These are phyloP conservation scores for Porphyrellus cyaneotinctus DNA, from an alignment of 768 basidiomycete genomes.

Conservation along the genomic window DNA sequence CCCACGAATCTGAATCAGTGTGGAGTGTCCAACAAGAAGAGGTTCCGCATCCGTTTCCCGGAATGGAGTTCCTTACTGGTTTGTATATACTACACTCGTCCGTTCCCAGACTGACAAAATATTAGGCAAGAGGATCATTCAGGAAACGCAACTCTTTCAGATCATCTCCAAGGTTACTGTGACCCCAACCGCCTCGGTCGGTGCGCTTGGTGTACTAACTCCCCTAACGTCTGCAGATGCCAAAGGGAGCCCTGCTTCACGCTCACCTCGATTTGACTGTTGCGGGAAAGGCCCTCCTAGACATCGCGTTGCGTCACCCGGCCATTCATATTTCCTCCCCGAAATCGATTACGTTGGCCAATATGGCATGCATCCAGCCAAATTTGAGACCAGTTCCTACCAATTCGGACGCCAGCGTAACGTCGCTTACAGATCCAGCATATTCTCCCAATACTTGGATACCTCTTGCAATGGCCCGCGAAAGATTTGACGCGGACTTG, in stretches of 20 bases:
- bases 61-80: constrained; percentile 79
- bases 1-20: constrained; percentile 49
- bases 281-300: constrained; percentile 47
- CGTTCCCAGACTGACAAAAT: background rate
- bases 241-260: constrained; percentile 74
- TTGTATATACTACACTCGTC: constrained; percentile 1
- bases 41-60: constrained; percentile 63
- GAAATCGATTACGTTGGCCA: constrained; percentile 37
- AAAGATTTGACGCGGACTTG: constrained; percentile 45
- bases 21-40: constrained; percentile 54
- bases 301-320: constrained; percentile 52
- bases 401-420: constrained; percentile 13
- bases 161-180: constrained; percentile 61
- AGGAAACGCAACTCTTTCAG: constrained; percentile 57
- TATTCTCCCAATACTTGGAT: constrained; percentile 54
- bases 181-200: background rate
- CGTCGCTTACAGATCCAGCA: constrained; percentile 32
- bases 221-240: constrained; percentile 48
- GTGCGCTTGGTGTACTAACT: background rate
- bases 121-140: constrained; percentile 52
- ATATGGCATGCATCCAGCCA: constrained; percentile 44
- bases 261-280: constrained; percentile 74
- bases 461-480: constrained; percentile 48
- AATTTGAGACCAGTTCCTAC: constrained; percentile 49
- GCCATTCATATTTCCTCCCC: constrained; percentile 56